Conservation (phyloP, 2,329 filamentous ascomycete genomes). For the Cytospora piceicola region DNA sequence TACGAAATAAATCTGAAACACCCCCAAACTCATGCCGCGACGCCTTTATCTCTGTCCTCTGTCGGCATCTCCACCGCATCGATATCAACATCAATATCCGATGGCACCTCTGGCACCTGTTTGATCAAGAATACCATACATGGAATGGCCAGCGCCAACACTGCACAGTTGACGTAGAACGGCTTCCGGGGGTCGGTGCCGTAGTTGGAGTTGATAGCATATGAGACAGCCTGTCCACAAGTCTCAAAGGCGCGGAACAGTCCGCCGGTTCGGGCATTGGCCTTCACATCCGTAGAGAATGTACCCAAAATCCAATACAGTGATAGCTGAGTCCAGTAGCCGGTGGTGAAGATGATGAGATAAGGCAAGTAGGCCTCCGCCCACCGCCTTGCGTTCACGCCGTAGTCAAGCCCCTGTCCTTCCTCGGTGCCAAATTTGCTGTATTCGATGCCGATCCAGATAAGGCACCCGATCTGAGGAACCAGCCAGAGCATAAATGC, state of each 20-base stretch:
- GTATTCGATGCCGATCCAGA: conserved; percentile 38
- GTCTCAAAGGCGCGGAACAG: conserved; percentile 38
- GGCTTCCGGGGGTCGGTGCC: conserved; percentile 23
- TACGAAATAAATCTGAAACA: background rate
- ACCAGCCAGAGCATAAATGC: conserved; percentile 38
- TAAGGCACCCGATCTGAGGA: conserved; percentile 38
- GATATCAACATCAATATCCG: conserved; percentile 28
- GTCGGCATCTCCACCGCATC: conserved; percentile 19
- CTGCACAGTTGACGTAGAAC: conserved; percentile 28
- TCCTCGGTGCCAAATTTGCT: conserved; percentile 12
- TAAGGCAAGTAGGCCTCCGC: conserved; percentile 29
- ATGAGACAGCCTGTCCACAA: conserved; percentile 39
- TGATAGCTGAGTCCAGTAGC: conserved; percentile 30
- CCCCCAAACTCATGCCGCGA: conserved; percentile 1
- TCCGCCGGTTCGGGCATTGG: conserved; percentile 38
- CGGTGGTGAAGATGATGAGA: conserved; percentile 30
- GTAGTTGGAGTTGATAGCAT: conserved; percentile 37
- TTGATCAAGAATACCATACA: conserved; percentile 26
- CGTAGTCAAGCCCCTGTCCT: conserved; percentile 22
- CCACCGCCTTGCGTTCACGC: conserved; percentile 22
- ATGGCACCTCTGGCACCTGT: conserved; percentile 26
- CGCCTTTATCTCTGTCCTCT: conserved; percentile 13
- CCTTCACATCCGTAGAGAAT: conserved; percentile 41
- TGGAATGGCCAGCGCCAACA: conserved; percentile 24
- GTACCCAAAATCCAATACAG: conserved; percentile 45